These are phyloP conservation scores for Fusarium pseudograminearum DNA, from an alignment of 2,329 filamentous ascomycete genomes.

Conservation along the genomic window DNA sequence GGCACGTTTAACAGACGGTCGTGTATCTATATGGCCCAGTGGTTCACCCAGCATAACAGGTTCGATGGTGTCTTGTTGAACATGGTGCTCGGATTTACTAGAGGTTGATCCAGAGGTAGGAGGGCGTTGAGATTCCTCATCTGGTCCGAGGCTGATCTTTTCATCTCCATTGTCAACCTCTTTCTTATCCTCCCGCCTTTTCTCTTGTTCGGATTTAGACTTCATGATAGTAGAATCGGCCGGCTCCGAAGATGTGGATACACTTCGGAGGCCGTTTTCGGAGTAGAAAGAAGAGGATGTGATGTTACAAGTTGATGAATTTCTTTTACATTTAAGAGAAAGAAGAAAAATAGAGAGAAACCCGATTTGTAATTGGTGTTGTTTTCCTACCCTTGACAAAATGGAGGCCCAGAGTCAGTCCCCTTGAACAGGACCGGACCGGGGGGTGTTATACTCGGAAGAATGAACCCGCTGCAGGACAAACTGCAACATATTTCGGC, in stretches of 20 bases:
- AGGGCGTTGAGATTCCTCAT: conserved; percentile 21
- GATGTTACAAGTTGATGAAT: neutral
- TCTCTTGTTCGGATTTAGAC: conserved; percentile 4
- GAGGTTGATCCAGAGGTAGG: conserved; percentile 32
- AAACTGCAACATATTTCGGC: neutral
- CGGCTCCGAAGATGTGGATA: conserved; percentile 42
- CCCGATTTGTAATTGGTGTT: neutral
- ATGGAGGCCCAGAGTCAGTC: conserved; percentile 12
- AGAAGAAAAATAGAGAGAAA: neutral
- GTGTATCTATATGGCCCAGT: conserved; percentile 42
- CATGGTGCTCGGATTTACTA: conserved; percentile 27
- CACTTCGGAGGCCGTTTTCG: conserved; percentile 23
- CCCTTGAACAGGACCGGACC: conserved; percentile 1
- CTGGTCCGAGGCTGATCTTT: conserved; percentile 34
- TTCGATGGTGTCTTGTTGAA: conserved; percentile 33
- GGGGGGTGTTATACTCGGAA: conserved; percentile 21
- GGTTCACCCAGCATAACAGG: conserved; percentile 42
- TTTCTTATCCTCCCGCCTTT: neutral
- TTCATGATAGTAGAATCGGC: conserved; percentile 31
- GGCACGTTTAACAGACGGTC: conserved; percentile 33
- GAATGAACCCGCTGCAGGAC: conserved; percentile 32
- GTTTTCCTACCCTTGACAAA: neutral
- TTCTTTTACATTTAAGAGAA: neutral
- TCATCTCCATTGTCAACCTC: conserved; percentile 12
- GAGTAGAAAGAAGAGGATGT: conserved; percentile 15